These are phyloP conservation scores for Thymus quinquecostatus DNA, from an alignment of 257 asterid genomes.

Conservation along the genomic window DNA sequence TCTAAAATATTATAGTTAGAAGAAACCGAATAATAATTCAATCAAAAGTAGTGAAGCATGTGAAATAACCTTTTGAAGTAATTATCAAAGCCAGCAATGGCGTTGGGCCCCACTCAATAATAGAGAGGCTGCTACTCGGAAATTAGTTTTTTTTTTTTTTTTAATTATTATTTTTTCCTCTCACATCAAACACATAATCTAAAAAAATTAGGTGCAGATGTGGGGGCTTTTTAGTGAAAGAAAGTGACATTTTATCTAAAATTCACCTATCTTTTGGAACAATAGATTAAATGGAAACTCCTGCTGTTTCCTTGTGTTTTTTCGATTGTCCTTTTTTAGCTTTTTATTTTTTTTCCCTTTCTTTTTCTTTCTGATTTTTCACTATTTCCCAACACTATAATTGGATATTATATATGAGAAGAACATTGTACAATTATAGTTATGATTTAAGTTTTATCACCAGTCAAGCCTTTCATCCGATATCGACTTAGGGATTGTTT, in stretches of 20 bases:
- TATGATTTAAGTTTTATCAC: no score
- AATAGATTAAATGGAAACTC: not conserved
- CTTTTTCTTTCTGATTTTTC: not conserved
- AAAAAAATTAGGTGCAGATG: conserved; percentile 17
- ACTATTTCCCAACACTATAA: not conserved
- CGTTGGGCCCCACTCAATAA: conserved; percentile 26
- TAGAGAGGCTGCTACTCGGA: conserved; percentile 31
- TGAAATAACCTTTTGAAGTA: not conserved
- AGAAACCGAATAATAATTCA: not conserved
- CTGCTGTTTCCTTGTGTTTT: not conserved
- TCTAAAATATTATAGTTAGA: not conserved
- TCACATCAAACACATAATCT: not conserved
- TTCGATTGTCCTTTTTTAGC: not conserved
- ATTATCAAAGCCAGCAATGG: conserved; percentile 16
- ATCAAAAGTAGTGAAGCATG: conserved; percentile 17
- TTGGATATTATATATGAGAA: not conserved
- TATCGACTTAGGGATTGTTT: no score
- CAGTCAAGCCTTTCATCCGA: no score
- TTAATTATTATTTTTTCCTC: not conserved
- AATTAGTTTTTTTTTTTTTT: not conserved
- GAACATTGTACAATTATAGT: not conserved
- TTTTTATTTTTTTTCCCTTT: not conserved
- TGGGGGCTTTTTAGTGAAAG: conserved; percentile 19
- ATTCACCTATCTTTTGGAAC: conserved; percentile 23
- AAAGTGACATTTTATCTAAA: conserved; percentile 31